A percentile compares a stretch with the other conserved stretches of the same genome.
Conservation (phyloP, 2,329 filamentous ascomycete species). For the Aspergillus sp. region DNA sequence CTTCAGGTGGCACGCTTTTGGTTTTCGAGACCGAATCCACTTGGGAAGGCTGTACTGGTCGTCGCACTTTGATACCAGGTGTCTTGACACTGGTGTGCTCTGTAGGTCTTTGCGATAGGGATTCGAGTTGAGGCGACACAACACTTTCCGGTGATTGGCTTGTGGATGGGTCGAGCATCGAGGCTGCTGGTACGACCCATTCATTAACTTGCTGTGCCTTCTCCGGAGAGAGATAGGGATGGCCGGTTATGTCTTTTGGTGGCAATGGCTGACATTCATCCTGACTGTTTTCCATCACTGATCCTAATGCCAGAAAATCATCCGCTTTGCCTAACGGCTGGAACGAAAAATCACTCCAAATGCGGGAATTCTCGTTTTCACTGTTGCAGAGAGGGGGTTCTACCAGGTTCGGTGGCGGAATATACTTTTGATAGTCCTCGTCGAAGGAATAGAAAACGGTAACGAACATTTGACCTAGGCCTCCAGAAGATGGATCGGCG, state of each 20-base stretch:
- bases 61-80: constrained; percentile 22
- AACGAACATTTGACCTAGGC: constrained; percentile 24
- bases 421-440: constrained; percentile 12
- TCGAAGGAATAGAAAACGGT: constrained; percentile 22
- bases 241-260: constrained; percentile 10
- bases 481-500: constrained; percentile 18
- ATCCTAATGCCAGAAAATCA: constrained; percentile 18
- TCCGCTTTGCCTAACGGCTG: constrained; percentile 30
- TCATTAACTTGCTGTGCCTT: constrained; percentile 30
- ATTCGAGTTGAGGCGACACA: neutral
- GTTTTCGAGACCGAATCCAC: neutral
- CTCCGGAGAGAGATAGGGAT: constrained; percentile 28
- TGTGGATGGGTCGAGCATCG: neutral
- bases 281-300: constrained; percentile 14
- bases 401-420: constrained; percentile 18
- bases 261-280: neutral
- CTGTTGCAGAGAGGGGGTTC: constrained; percentile 19
- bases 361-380: constrained; percentile 24
- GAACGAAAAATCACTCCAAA: constrained; percentile 35
- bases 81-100: neutral
- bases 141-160: neutral
- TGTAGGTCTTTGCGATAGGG: neutral
- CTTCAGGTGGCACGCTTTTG: neutral
- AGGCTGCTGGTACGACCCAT: constrained; percentile 23
- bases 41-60: constrained; percentile 3